Evolutionary conservation across 164 flowering plant genomes (phyloP), one percentile per base, ranked within the genome.

Genomic region (Kingdonia uniflora): DNA sequence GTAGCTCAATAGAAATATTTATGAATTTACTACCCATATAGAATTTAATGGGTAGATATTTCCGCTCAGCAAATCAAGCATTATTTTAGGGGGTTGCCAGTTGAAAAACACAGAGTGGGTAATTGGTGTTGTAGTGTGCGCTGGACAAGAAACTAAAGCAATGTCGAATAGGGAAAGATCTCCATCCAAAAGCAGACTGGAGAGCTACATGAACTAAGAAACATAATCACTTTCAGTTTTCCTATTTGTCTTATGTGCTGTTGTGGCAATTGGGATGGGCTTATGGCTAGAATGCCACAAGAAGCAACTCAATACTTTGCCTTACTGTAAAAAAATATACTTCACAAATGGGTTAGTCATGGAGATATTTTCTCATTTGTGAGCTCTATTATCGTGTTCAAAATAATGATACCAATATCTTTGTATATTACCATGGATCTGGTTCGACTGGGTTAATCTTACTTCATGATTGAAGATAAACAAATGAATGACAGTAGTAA

Each of bases 81-180:
- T 88, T 48, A 69, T 88, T 53, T 68, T 88, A 73, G 91, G 97
- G 40, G 97, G 97, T 48, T 88, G 97, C 61, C 95, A 85, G 81
- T 69, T 88, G 67, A 88, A 88, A 71, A 88, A 88, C 67, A 88
- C 97, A 5, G 81, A 74, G 17, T 88, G 87, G 89, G 74, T 75
- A 61, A 51, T 85, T 62, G 97, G 97, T 58, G 95, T 85, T 22
- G 97, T 81, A 54, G 95, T 88, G 11, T 88, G 83, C 71, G 91
- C 97, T 56, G 97, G 97, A 19, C 95, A 85, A 76, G 97, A n/a
- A n/a, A n/a, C n/a, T n/a, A 88, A 88, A 70, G 97, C 97, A 44
- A 85, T 88, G 97, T 38, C 85, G 71, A 88, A 88, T 50, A 88
- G 97, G 74, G 85, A 95, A 21, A 72, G 72, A 11, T 80, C 89